Percentiles rank a stretch among this genome's conserved stretches.
phyloP scores from a whole-genome alignment of 768 basidiomycete species.

The Mycena rosella region DNA sequence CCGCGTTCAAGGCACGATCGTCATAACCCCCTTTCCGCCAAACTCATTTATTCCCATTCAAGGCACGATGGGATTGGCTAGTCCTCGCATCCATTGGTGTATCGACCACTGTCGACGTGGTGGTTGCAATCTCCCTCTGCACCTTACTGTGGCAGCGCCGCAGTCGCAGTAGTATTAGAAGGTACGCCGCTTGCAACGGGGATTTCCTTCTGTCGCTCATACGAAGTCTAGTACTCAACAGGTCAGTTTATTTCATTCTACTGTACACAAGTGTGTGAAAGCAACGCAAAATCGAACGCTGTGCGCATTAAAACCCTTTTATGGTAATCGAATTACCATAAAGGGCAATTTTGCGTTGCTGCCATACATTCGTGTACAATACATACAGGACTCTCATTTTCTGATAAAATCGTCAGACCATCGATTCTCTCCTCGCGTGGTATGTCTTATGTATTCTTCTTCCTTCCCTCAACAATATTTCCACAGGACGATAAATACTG shows the following conservation, averaged over 20 bases:
- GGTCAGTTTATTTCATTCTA: not conserved
- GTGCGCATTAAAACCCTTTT: no score
- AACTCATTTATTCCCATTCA: no score
- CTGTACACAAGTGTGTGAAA: no score
- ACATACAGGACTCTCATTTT: not conserved
- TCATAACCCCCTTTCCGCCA: no score
- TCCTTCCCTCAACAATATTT: not conserved
- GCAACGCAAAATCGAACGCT: no score
- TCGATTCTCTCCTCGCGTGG: constrained; percentile 21
- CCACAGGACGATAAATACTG: constrained; percentile 18
- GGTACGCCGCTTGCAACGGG: no score
- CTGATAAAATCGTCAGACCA: constrained; percentile 4
- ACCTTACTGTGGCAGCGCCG: constrained; percentile 14
- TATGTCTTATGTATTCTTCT: not conserved
- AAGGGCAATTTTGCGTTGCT: no score
- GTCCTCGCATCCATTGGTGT: constrained; percentile 1
- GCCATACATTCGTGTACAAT: no score
- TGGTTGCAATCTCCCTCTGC: constrained; percentile 11
- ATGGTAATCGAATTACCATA: no score
- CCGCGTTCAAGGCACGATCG: constrained; percentile 23
- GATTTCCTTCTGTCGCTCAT: not conserved
- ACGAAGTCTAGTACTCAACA: constrained; percentile 3
- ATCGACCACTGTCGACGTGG: constrained; percentile 13
- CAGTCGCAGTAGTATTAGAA: not conserved
- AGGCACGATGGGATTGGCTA: constrained; percentile 18